Percentiles rank a stretch among this genome's conserved stretches.
Evolutionary conservation across 345 rosid genomes (phyloP).

Genomic region (Hevea brasiliensis): DNA sequence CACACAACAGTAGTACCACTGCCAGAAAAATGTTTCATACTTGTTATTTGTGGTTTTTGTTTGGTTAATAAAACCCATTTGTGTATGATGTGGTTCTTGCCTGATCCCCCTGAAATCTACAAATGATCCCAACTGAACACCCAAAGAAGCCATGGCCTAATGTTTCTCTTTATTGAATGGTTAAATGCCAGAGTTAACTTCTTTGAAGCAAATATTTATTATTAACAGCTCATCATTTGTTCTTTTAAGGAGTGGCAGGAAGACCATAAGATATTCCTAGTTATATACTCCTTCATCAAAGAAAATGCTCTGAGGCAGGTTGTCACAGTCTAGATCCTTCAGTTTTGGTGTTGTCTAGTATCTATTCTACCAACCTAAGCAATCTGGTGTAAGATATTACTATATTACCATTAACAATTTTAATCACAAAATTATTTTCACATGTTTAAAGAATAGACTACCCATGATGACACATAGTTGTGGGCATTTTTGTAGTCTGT

Average conservation of each 20-base stretch:
- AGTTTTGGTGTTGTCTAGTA: no score
- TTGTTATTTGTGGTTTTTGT: background rate
- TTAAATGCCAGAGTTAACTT: background rate
- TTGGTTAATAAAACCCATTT: background rate
- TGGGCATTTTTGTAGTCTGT: no score
- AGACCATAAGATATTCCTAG: background rate
- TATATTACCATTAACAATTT: no score
- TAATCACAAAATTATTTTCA: no score
- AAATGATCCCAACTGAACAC: no score
- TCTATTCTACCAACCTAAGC: no score
- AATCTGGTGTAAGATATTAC: no score
- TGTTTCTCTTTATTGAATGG: background rate
- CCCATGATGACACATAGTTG: no score
- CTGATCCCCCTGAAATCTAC: background rate
- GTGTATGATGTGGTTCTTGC: background rate
- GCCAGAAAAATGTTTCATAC: background rate
- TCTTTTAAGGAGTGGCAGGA: background rate
- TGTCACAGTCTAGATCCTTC: background rate
- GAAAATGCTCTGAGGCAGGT: background rate
- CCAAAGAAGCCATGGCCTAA: background rate
- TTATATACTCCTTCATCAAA: background rate
- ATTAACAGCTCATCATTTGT: background rate
- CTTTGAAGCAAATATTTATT: background rate
- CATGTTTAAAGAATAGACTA: no score
- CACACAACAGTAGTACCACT: background rate